These are phyloP conservation scores for Diplotaxis tenuifolia DNA, from an alignment of 345 rosid species.

Conservation along the genomic window DNA sequence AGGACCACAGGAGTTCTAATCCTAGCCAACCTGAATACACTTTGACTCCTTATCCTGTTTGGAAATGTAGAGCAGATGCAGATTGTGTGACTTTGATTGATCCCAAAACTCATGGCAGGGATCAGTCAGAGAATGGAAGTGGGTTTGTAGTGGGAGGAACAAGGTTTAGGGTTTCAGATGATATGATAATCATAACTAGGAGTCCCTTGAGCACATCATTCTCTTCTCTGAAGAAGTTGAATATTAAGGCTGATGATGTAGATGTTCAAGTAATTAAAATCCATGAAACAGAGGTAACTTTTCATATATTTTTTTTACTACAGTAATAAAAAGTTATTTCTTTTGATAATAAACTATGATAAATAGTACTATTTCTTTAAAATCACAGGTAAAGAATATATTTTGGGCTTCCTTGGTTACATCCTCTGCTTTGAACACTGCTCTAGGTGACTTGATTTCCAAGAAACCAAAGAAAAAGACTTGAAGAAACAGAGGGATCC, in stretches of 20 bases:
- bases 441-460: neutral
- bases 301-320: neutral
- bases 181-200: neutral
- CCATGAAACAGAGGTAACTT: constrained; percentile 13
- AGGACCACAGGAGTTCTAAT: too few species aligned
- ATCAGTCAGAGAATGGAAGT: neutral
- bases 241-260: constrained; percentile 3
- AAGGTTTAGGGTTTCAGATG: constrained; percentile 21
- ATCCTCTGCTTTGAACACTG: constrained; percentile 21
- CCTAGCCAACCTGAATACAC: too few species aligned
- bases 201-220: neutral
- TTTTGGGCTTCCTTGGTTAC: constrained; percentile 15
- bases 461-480: constrained; percentile 11
- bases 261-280: constrained; percentile 22
- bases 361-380: too few species aligned
- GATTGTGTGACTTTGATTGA: too few species aligned
- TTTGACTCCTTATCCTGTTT: too few species aligned
- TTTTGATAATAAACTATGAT: too few species aligned
- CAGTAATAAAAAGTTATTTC: neutral
- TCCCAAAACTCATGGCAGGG: neutral
- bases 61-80: too few species aligned
- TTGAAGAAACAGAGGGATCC: too few species aligned
- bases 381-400: neutral
- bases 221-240: neutral
- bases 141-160: constrained; percentile 18